phyloP scores from a whole-genome alignment of 768 basidiomycete genomes.

The Leccinum pellstonianum region DNA sequence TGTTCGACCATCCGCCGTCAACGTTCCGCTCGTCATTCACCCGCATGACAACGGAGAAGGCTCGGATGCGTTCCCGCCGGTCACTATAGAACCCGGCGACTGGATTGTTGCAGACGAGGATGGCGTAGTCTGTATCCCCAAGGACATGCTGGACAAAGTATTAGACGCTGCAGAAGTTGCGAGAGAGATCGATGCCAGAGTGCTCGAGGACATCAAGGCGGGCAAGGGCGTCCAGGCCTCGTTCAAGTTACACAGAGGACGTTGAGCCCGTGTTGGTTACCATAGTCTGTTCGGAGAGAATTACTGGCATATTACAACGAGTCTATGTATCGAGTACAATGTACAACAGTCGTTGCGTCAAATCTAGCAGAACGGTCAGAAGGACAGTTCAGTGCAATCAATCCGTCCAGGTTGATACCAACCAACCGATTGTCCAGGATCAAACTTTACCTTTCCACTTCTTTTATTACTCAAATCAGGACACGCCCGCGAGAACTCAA shows the following conservation, averaged over 20 bases:
- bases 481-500: conserved; percentile 5
- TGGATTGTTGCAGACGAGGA: conserved; percentile 86
- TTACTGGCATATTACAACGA: conserved; percentile 19
- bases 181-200: conserved; percentile 64
- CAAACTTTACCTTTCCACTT: background rate
- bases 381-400: conserved; percentile 4
- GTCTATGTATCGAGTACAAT: conserved; percentile 22
- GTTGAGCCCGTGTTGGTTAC: conserved; percentile 16
- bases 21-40: conserved; percentile 57
- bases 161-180: conserved; percentile 56
- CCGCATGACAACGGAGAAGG: conserved; percentile 32
- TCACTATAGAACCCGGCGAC: conserved; percentile 70
- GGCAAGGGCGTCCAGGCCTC: conserved; percentile 74
- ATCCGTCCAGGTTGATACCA: conserved; percentile 6
- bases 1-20: conserved; percentile 74
- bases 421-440: conserved; percentile 5
- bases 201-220: conserved; percentile 70
- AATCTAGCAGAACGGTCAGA: conserved; percentile 23
- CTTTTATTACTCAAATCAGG: background rate
- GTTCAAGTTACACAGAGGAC: conserved; percentile 75
- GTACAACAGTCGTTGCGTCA: conserved; percentile 16
- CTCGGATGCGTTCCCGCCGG: conserved; percentile 46
- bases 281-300: conserved; percentile 1
- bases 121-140: conserved; percentile 83
- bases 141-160: conserved; percentile 51